A percentile compares a stretch with the other conserved stretches of the same genome.
Conservation (phyloP, 495 filamentous ascomycete species). For the Pseudomonodictys pantanalensis region DNA sequence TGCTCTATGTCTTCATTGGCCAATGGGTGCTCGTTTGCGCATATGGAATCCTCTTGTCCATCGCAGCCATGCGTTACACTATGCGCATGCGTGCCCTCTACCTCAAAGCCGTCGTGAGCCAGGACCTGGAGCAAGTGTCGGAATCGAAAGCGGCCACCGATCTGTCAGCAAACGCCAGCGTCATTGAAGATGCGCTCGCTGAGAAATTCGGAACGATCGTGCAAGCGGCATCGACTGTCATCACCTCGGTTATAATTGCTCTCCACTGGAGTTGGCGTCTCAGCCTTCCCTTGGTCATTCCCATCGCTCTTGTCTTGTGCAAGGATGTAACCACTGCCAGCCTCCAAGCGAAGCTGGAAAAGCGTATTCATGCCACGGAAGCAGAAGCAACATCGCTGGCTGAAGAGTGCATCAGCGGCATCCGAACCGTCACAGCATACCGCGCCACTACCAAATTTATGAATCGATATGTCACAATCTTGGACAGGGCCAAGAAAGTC, state of each 20-base stretch:
- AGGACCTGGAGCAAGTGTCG: constrained; percentile 2
- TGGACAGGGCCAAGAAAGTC: constrained; percentile 38
- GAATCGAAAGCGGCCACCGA: constrained; percentile 5
- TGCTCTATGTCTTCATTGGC: neutral
- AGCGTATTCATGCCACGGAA: constrained; percentile 74
- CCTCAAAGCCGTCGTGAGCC: constrained; percentile 1
- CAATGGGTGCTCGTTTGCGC: constrained; percentile 7
- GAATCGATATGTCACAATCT: constrained; percentile 71
- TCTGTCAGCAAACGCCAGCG: neutral
- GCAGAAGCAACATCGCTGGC: constrained; percentile 74
- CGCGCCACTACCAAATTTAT: constrained; percentile 84
- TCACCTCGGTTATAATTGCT: constrained; percentile 36
- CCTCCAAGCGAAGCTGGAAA: constrained; percentile 57
- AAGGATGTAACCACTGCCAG: neutral
- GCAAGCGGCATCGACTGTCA: constrained; percentile 30
- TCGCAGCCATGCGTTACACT: constrained; percentile 6
- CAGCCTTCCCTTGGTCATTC: constrained; percentile 71
- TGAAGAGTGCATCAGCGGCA: constrained; percentile 50
- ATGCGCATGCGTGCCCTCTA: neutral
- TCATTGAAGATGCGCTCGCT: constrained; percentile 46
- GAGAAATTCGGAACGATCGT: constrained; percentile 36
- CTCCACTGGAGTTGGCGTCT: constrained; percentile 53
- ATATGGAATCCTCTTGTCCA: constrained; percentile 4
- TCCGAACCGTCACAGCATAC: constrained; percentile 85
- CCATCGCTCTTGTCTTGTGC: constrained; percentile 61